Evolutionary conservation across 75 land plant species (phyloP), one percentile per base, ranked within the genome.

Genomic region (Larix kaempferi): DNA sequence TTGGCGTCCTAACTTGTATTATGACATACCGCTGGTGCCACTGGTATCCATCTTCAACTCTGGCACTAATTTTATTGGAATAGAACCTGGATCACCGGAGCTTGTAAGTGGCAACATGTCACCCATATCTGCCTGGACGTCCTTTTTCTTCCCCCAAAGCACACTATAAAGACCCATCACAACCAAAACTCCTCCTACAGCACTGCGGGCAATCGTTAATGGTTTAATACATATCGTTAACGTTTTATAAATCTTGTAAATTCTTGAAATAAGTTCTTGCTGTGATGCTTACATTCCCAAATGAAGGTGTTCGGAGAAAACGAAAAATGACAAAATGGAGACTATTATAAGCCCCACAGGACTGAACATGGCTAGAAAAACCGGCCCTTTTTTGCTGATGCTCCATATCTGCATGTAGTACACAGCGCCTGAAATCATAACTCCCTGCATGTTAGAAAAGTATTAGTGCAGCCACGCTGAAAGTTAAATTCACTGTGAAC

Each of bases 381-480:
- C 88, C 0, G 95, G 91, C 1, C 98, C 98, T 58, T 86, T 95
- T 80, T 87, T 83, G 79, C 83, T 78, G 6, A 91, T 77, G 60
- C 82, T 83, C 96, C 96, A 95, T 13, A 80, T 59, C 83, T 93
- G 98, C 75, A 93, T 59, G 78, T 86, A 86, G 35, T 87, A 91
- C 11, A 84, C 81, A 15, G 91, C 52, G 1, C 88, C 96, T 13
- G 93, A 88, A 22, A 83, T 85, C 25, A 93, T 54, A 15, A 95
- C n/a, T 12, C 95, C 96, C 98, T 95, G 88, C 77, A 71, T 19
- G 21, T 27, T 71, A 71, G 8, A 13, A 73, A 21, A 4, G 13
- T 29, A 57, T 26, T 29, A 7, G 3, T 23, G 27, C n/a, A n/a
- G n/a, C 0, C 25, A 57, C 57, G 57, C 0, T 26, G 29, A 19